Percentiles rank a stretch among this genome's conserved stretches.
Evolutionary conservation across 768 basidiomycete genomes (phyloP).

Genomic region (Coprinopsis marcescibilis): DNA sequence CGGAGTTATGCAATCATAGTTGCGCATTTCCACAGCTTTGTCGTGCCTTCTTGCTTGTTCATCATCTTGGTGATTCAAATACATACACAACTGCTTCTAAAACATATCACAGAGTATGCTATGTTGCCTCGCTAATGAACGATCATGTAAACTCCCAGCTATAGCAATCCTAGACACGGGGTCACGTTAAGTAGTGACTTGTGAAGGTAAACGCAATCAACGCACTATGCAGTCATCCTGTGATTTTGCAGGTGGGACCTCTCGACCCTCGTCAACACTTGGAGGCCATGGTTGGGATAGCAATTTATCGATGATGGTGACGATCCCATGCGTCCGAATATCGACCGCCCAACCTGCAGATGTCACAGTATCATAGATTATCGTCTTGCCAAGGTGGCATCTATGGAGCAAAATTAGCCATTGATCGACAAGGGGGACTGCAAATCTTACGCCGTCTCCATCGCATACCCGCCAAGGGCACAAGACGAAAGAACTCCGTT

Average conservation of each 20-base stretch:
- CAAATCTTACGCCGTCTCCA: slow-evolving; percentile 65
- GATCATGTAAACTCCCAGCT: slow-evolving; percentile 65
- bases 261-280: slow-evolving; percentile 51
- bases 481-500: slow-evolving; percentile 79
- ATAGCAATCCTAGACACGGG: slow-evolving; percentile 50
- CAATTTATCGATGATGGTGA: slow-evolving; percentile 69
- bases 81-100: neutral
- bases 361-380: slow-evolving; percentile 89
- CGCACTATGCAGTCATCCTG: slow-evolving; percentile 73
- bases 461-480: slow-evolving; percentile 81
- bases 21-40: too few species aligned
- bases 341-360: slow-evolving; percentile 83
- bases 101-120: neutral
- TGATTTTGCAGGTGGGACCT: slow-evolving; percentile 48
- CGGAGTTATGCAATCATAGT: slow-evolving; percentile 1
- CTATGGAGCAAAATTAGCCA: slow-evolving; percentile 25
- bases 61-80: neutral
- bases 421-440: neutral
- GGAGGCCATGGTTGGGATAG: slow-evolving; percentile 68
- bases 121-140: slow-evolving; percentile 7
- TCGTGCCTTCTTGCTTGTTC: too few species aligned
- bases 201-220: slow-evolving; percentile 6
- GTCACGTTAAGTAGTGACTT: neutral
- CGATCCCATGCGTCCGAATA: slow-evolving; percentile 75
- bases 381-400: slow-evolving; percentile 82